Conservation (phyloP, 345 rosid species). For the Viola odorata region DNA sequence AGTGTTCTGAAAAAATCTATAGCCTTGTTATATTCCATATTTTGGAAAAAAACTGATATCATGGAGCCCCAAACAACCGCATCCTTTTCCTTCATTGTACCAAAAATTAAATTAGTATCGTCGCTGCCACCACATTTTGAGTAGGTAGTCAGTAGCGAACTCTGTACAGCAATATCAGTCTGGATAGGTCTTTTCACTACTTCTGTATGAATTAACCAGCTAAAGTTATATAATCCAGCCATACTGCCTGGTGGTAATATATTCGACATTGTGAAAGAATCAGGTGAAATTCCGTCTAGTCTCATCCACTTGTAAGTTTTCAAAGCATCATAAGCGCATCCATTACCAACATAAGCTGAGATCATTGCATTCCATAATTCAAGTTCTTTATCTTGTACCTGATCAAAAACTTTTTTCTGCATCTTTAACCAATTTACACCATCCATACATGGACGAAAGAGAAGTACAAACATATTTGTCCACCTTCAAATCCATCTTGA, state of each 20-base stretch:
- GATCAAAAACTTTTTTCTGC: conserved; percentile 50
- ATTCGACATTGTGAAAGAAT: conserved; percentile 56
- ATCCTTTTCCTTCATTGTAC: conserved; percentile 45
- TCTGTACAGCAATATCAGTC: conserved; percentile 31
- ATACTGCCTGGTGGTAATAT: conserved; percentile 45
- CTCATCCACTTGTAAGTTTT: conserved; percentile 45
- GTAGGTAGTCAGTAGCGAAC: conserved; percentile 56
- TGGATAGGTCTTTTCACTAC: conserved; percentile 47
- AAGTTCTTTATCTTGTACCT: conserved; percentile 35
- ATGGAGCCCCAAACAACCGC: conserved; percentile 68
- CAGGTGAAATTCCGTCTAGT: conserved; percentile 29
- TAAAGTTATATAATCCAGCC: conserved; percentile 36
- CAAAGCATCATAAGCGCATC: conserved; percentile 34
- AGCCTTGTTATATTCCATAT: conserved; percentile 49
- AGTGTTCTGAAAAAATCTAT: conserved; percentile 38
- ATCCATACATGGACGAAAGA: conserved; percentile 64
- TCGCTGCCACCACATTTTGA: conserved; percentile 38
- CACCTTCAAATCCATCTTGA: conserved; percentile 52
- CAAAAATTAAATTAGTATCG: conserved; percentile 48
- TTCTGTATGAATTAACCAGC: conserved; percentile 64
- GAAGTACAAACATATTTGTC: conserved; percentile 58
- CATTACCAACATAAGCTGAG: conserved; percentile 53
- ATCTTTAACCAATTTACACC: conserved; percentile 43
- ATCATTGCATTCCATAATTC: conserved; percentile 73
- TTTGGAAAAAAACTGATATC: conserved; percentile 65